Evolutionary conservation across 768 basidiomycete species (phyloP).

Genomic region (Sarcodon aspratus): DNA sequence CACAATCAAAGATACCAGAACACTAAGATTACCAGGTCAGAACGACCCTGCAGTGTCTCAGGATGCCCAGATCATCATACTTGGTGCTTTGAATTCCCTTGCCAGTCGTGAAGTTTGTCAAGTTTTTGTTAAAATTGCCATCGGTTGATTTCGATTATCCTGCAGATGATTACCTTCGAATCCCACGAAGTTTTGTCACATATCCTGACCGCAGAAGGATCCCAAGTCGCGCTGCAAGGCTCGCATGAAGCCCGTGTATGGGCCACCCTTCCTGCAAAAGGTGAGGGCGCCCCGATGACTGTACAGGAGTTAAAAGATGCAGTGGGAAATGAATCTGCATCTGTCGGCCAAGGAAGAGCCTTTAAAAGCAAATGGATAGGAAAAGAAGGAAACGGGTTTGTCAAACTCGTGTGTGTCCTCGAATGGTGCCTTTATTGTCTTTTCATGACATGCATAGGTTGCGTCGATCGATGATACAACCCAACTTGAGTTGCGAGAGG

Average conservation of each 20-base stretch:
- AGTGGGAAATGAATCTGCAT: constrained; percentile 82
- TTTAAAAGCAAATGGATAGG: constrained; percentile 97
- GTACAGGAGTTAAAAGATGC: constrained; percentile 56
- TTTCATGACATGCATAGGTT: constrained; percentile 28
- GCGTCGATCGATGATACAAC: constrained; percentile 63
- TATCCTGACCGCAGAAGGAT: constrained; percentile 73
- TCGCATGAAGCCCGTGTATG: constrained; percentile 96
- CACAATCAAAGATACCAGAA: constrained; percentile 57
- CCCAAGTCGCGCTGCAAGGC: constrained; percentile 64
- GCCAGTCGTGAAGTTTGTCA: constrained; percentile 66
- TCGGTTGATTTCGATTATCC: neutral
- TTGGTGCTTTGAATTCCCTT: constrained; percentile 88
- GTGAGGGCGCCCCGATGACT: constrained; percentile 54
- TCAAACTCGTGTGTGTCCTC: constrained; percentile 62
- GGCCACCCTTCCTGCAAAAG: constrained; percentile 66
- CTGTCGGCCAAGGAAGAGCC: constrained; percentile 89
- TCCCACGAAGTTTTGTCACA: constrained; percentile 68
- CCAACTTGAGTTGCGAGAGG: constrained; percentile 59
- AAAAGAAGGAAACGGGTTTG: constrained; percentile 81
- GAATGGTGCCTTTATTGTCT: constrained; percentile 1
- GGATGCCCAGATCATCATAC: constrained; percentile 75
- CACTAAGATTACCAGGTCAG: constrained; percentile 56
- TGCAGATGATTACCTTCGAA: constrained; percentile 75
- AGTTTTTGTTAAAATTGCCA: constrained; percentile 4
- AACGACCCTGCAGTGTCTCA: constrained; percentile 43